Base-by-base conservation (phyloP, 1,139 yeast genomes). In the Yamadazyma sp. region DNA sequence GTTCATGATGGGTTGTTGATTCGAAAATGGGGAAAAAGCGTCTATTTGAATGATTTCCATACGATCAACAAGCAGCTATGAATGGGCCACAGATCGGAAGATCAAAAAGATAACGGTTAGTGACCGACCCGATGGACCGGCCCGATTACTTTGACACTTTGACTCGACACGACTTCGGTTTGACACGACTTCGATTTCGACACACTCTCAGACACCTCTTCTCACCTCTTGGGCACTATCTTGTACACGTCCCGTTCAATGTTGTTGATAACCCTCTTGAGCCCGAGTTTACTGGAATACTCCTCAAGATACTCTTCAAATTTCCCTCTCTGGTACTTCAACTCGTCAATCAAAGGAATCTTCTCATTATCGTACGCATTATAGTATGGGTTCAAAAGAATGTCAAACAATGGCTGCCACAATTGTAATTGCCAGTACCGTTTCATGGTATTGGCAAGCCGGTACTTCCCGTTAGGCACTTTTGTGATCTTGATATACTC, bases 371-470 rank as follows among this genome's bases (percentile, higher is more conserved):
- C 40, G n/a, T 27, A 29, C 4, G 33, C 34, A 10, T 46, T 46
- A 18, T 37, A 42, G 42, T 64, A 66, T 1, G 95, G 80, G 49
- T 89, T 88, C 31, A 89, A 63, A 34, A 89, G 60, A 2, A 73
- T 45, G 29, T 78, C 77, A 56, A 89, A 87, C 20, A 89, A 58
- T 3, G 79, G 78, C 6, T 53, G 60, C 97, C 97, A 90, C 4
- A 86, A 46, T 10, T 52, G 48, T 29, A 62, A 67, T 48, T 85
- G 86, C 96, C 96, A 86, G 52, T 86, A 86, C 37, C 95, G 61
- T 55, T 84, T 86, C 25, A 86, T 64, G 0, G 76, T 56, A 20
- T 67, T 65, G 10, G 62, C 54, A 16, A 85, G 52, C 14, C 57
- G 60, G 36, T 71, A 57, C 3, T 50, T 53, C 1, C 66, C 65